phyloP scores from a whole-genome alignment of 345 rosid genomes.

The Crucihimalaya himalaica region DNA sequence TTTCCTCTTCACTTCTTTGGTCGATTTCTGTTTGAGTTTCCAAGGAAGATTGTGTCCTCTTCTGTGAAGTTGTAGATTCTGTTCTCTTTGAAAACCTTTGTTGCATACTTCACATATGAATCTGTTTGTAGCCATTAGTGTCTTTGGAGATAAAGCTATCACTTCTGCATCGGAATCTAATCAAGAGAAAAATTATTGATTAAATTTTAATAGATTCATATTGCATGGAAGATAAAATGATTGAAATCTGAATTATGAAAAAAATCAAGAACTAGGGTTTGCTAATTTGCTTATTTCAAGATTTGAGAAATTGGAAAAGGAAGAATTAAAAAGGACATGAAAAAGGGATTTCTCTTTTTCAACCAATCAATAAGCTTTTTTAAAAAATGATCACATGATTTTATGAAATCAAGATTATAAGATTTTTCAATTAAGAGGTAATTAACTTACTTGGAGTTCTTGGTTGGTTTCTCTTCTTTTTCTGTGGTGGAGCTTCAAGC shows the following conservation, averaged over 20 bases:
- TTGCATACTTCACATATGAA: slow-evolving; percentile 88
- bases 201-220: background rate
- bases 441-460: slow-evolving; percentile 72
- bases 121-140: slow-evolving; percentile 85
- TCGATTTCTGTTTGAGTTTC: slow-evolving; percentile 75
- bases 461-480: slow-evolving; percentile 76
- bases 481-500: slow-evolving; percentile 53
- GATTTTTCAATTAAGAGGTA: slow-evolving; percentile 32
- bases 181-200: slow-evolving; percentile 3
- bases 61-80: slow-evolving; percentile 81
- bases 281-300: slow-evolving; percentile 27
- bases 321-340: background rate
- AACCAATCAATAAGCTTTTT: slow-evolving; percentile 13
- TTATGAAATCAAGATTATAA: slow-evolving; percentile 22
- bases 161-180: slow-evolving; percentile 88
- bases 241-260: slow-evolving; percentile 14
- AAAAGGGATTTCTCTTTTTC: slow-evolving; percentile 28
- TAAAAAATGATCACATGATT: background rate
- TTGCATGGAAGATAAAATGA: slow-evolving; percentile 27
- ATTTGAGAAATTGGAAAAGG: slow-evolving; percentile 16
- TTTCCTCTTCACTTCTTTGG: slow-evolving; percentile 76
- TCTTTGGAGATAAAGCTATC: slow-evolving; percentile 83
- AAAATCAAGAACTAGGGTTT: slow-evolving; percentile 42
- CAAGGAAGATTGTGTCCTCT: slow-evolving; percentile 90
- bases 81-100: slow-evolving; percentile 87